Percentiles rank a stretch among this genome's conserved stretches.
Evolutionary conservation across 2,329 filamentous ascomycete genomes (phyloP).

Genomic region (Diaporthe eres): DNA sequence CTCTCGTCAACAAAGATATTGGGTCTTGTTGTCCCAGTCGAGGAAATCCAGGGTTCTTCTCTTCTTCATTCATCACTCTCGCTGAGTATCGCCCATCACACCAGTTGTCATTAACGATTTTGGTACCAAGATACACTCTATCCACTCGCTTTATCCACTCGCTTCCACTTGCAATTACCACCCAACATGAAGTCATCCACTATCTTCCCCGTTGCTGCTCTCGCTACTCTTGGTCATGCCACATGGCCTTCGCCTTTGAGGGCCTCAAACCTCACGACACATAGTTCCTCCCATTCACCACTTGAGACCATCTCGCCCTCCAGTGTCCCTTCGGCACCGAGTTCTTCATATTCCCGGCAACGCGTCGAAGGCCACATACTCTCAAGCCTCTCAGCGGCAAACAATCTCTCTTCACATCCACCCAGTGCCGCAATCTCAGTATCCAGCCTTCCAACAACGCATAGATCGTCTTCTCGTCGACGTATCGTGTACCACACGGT

Average conservation of each 20-base stretch:
- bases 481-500: neutral
- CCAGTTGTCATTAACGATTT: constrained; percentile 4
- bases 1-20: neutral
- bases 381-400: neutral
- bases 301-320: neutral
- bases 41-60: neutral
- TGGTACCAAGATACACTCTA: neutral
- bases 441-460: neutral
- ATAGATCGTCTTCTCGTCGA: neutral
- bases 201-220: neutral
- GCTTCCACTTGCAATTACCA: constrained; percentile 8
- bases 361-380: too few relatives aligned
- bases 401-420: neutral
- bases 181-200: constrained; percentile 20
- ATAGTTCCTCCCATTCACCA: neutral
- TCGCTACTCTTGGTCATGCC: constrained; percentile 3
- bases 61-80: neutral
- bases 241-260: neutral
- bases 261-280: neutral
- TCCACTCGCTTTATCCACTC: constrained; percentile 18
- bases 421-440: neutral
- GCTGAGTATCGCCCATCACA: neutral
- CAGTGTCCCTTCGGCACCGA: neutral
- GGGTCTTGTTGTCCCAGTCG: neutral
- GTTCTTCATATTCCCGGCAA: neutral